phyloP scores from a whole-genome alignment of 2,329 filamentous ascomycete species.

The Aureobasidium sp. region DNA sequence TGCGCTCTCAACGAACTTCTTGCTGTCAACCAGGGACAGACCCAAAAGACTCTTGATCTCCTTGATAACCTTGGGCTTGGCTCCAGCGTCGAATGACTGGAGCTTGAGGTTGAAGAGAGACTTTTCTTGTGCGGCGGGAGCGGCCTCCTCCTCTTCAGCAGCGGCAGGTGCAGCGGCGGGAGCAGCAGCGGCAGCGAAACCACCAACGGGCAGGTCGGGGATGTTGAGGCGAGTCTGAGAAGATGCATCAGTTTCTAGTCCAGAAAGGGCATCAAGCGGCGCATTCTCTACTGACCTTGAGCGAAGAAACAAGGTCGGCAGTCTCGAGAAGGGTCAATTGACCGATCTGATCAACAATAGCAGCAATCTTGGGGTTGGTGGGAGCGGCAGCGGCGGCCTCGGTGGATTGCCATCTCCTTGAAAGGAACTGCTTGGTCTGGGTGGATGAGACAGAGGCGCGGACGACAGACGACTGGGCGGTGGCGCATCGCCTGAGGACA shows the following conservation, averaged over 20 bases:
- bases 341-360: conserved; percentile 97
- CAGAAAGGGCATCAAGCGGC: conserved; percentile 2
- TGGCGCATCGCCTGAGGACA: conserved; percentile 38
- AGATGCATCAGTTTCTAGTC: conserved; percentile 10
- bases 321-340: conserved; percentile 97
- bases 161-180: conserved; percentile 56
- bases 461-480: conserved; percentile 22
- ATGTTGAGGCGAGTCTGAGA: conserved; percentile 86
- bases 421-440: conserved; percentile 7
- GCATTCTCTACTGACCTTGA: conserved; percentile 63
- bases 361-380: conserved; percentile 81
- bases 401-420: conserved; percentile 81
- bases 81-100: conserved; percentile 72
- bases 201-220: conserved; percentile 91
- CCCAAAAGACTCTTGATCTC: conserved; percentile 96
- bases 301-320: conserved; percentile 83
- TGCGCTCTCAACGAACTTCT: conserved; percentile 99
- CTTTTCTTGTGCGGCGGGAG: conserved; percentile 83
- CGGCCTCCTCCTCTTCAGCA: conserved; percentile 76
- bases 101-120: conserved; percentile 97
- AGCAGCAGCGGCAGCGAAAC: conserved; percentile 66
- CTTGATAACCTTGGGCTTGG: conserved; percentile 99
- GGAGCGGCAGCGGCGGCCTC: conserved; percentile 47
- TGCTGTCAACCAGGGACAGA: conserved; percentile 93
- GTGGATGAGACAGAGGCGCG: conserved; percentile 13